These are phyloP conservation scores for Phellopilus nigrolimitatus DNA, from an alignment of 1,284 basidiomycete species.

Conservation along the genomic window DNA sequence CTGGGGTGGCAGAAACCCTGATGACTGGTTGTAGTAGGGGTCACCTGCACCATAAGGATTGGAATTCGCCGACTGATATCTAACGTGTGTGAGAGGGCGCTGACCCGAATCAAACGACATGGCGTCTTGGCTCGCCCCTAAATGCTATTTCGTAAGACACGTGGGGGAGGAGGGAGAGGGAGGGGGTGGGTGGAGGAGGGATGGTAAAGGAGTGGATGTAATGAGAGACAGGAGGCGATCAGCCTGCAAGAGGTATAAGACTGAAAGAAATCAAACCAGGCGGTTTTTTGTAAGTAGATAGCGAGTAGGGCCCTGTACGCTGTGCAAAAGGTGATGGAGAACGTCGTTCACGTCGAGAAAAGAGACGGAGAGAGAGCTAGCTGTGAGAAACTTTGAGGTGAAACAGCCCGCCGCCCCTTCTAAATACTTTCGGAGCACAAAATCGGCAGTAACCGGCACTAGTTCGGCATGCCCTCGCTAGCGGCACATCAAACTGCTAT, in stretches of 20 bases:
- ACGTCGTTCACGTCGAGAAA: too few species aligned
- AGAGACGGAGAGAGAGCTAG: too few species aligned
- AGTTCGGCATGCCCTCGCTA: not conserved
- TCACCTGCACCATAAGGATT: slow-evolving; percentile 23
- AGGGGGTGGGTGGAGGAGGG: not conserved
- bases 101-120: slow-evolving; percentile 22
- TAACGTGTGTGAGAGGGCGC: slow-evolving; percentile 22
- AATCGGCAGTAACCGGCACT: too few species aligned
- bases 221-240: slow-evolving; percentile 9
- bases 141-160: slow-evolving; percentile 3
- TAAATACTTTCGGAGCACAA: too few species aligned
- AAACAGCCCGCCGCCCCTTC: too few species aligned
- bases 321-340: too few species aligned
- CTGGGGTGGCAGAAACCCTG: slow-evolving; percentile 19
- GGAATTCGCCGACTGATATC: slow-evolving; percentile 22
- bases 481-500: not conserved
- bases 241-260: too few species aligned
- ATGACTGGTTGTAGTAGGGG: slow-evolving; percentile 22
- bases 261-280: too few species aligned
- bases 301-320: too few species aligned
- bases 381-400: too few species aligned
- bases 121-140: slow-evolving; percentile 1
- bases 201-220: not conserved
- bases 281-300: too few species aligned
- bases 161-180: slow-evolving; percentile 3